Percentiles rank a stretch among this genome's conserved stretches.
These are phyloP conservation scores for Prunus campanulata DNA, from an alignment of 306 rosid genomes.

Conservation along the genomic window DNA sequence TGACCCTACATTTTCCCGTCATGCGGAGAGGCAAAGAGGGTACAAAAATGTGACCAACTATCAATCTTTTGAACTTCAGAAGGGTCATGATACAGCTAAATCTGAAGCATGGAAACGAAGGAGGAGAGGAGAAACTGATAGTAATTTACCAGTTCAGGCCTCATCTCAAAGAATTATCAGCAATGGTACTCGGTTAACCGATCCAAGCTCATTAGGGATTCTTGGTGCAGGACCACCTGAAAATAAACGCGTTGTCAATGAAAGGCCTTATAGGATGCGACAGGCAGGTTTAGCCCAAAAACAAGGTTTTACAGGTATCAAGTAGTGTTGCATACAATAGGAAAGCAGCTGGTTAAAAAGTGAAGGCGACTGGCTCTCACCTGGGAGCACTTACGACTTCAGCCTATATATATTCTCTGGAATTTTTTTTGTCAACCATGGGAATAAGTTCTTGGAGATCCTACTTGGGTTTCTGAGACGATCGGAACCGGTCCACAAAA, in stretches of 20 bases:
- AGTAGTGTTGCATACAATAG: slow-evolving; percentile 31
- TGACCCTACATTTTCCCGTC: slow-evolving; percentile 46
- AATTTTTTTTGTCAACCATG: slow-evolving; percentile 57
- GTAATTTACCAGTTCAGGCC: slow-evolving; percentile 55
- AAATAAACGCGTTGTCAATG: slow-evolving; percentile 49
- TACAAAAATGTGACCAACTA: slow-evolving; percentile 38
- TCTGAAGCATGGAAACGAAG: slow-evolving; percentile 90
- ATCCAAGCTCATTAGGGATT: slow-evolving; percentile 83
- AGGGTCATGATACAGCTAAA: slow-evolving; percentile 54
- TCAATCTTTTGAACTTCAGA: slow-evolving; percentile 59
- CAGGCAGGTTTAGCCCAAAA: slow-evolving; percentile 64
- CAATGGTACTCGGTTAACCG: slow-evolving; percentile 54
- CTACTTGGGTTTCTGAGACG: slow-evolving; percentile 39
- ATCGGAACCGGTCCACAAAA: slow-evolving; percentile 32
- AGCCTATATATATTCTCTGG: slow-evolving; percentile 63
- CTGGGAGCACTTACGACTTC: slow-evolving; percentile 35
- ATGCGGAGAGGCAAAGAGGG: slow-evolving; percentile 61
- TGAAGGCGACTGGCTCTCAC: slow-evolving; percentile 38
- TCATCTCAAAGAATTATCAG: slow-evolving; percentile 55
- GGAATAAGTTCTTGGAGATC: slow-evolving; percentile 62
- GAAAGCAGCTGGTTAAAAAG: slow-evolving; percentile 39
- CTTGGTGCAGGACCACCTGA: slow-evolving; percentile 98
- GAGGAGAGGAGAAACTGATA: slow-evolving; percentile 68
- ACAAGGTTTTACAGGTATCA: slow-evolving; percentile 55
- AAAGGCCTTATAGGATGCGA: slow-evolving; percentile 64